Evolutionary conservation across 352 stramenopile genomes (phyloP).

Genomic region (Pythium brassicae): DNA sequence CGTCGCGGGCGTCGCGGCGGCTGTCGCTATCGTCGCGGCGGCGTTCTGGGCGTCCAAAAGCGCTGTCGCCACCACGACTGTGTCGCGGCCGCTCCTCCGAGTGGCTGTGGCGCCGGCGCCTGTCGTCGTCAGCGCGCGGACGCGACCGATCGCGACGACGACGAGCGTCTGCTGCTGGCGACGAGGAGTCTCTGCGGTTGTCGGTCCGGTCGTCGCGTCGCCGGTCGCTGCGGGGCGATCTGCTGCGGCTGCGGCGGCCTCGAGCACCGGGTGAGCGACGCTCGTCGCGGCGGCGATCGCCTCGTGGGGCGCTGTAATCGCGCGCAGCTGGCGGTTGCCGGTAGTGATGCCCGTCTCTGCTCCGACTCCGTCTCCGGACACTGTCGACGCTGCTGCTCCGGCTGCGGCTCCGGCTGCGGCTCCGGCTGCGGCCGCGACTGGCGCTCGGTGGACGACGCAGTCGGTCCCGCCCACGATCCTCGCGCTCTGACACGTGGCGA

Average conservation of each 20-base stretch:
- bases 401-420: conserved; percentile 1
- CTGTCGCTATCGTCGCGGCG: neutral
- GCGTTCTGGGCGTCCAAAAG: no score
- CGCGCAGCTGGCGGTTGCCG: neutral
- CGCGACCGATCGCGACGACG: conserved; percentile 1
- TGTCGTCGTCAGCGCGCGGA: neutral
- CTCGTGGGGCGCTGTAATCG: no score
- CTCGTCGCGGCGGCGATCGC: neutral
- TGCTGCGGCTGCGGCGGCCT: neutral
- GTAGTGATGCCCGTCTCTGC: neutral
- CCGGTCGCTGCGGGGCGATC: neutral
- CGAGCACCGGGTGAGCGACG: neutral
- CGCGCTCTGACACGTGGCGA: neutral
- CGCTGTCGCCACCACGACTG: no score
- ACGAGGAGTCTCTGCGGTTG: neutral
- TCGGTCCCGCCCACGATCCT: neutral
- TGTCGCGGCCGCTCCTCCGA: neutral
- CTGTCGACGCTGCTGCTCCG: no score
- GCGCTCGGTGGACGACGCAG: neutral
- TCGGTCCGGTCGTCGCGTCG: neutral
- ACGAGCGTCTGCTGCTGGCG: neutral
- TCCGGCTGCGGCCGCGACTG: neutral
- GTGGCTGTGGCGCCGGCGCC: neutral
- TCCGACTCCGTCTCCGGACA: neutral
- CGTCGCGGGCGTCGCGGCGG: neutral